Percentiles rank a stretch among this genome's conserved stretches.
Conservation (phyloP, 2,329 filamentous ascomycete genomes). For the Immersiporthe knoxdaviesiana region DNA sequence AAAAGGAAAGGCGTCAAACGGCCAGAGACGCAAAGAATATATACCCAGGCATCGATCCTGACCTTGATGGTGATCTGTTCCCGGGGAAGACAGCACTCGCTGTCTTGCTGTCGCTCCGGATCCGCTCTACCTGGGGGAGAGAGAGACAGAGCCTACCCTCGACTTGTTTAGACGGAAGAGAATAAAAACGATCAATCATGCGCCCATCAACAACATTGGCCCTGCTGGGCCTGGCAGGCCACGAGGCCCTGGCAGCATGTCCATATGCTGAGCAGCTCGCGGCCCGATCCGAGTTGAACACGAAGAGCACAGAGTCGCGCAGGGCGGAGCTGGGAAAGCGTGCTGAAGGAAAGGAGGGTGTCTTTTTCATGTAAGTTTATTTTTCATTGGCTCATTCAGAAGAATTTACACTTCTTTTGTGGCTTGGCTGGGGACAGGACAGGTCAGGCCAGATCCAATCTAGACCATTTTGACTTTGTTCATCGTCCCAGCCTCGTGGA, state of each 20-base stretch:
- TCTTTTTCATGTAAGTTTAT: slow-evolving; percentile 25
- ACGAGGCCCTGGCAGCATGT: slow-evolving; percentile 23
- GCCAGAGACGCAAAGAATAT: not conserved
- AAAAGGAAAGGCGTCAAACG: not conserved
- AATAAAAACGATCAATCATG: slow-evolving; percentile 13
- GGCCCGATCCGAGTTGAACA: slow-evolving; percentile 10
- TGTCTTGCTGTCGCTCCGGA: not conserved
- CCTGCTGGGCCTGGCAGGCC: slow-evolving; percentile 14
- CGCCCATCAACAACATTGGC: slow-evolving; percentile 14
- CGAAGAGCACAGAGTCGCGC: not conserved
- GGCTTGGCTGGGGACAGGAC: not conserved
- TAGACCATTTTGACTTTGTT: not conserved
- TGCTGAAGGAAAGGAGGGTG: slow-evolving; percentile 23
- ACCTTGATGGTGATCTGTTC: not conserved
- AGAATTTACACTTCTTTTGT: not conserved
- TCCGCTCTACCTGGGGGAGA: not conserved
- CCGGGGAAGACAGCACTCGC: not conserved
- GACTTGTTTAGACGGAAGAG: not conserved
- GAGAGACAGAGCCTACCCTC: not conserved
- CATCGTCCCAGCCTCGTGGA: not conserved
- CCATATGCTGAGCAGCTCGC: slow-evolving; percentile 19
- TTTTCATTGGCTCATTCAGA: not conserved
- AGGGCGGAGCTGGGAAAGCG: slow-evolving; percentile 4
- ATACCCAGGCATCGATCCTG: slow-evolving; percentile 3
- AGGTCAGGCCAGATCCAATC: not conserved